Evolutionary conservation across 2,329 filamentous ascomycete species (phyloP), one percentile per base, ranked within the genome.

Genomic region (Coniochaeta pulveracea): DNA sequence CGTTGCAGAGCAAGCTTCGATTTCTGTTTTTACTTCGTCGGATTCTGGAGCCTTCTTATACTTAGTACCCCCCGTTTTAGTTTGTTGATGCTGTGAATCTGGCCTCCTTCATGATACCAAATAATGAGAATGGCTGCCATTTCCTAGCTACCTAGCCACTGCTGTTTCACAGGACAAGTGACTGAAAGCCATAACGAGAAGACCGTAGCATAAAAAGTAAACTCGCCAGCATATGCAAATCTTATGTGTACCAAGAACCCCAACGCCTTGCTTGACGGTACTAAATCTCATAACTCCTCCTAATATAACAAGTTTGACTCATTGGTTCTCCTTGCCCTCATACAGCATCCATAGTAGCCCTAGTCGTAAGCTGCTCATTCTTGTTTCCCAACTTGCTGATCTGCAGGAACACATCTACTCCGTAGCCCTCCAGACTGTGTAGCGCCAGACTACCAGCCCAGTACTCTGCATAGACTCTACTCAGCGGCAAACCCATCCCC

Each of bases 341-440:
- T 10, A 88, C 72, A 14, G 80, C 79, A 55, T 88, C 82, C 66
- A 88, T 85, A 42, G 70, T 76, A 17, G 82, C 82, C 47, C 82
- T 65, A 18, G 76, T 85, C 3, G 72, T 85, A 40, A 98, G 66
- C 56, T 93, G 85, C 63, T 98, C 91, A 50, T 96, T 95, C 66
- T 94, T 95, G 55, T 98, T 98, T 14, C 91, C 91, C 37, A 98
- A 66, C 54, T 93, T 93, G 5, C 85, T 93, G 39, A 98, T 94
- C 52, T 96, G 88, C 41, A 98, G 60, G 50, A 98, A 98, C 0
- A 84, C 88, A 60, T 98, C 91, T 6, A 93, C 85, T 10, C 91
- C 91, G 52, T 95, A 96, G 1, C 91, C 93, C 51, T 95, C 89
- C 6, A 98, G 62, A 49, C 83, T 95, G 53, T 96, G 89, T 37